These are phyloP conservation scores for Globisporangium polare DNA, from an alignment of 352 stramenopile species.

Conservation along the genomic window DNA sequence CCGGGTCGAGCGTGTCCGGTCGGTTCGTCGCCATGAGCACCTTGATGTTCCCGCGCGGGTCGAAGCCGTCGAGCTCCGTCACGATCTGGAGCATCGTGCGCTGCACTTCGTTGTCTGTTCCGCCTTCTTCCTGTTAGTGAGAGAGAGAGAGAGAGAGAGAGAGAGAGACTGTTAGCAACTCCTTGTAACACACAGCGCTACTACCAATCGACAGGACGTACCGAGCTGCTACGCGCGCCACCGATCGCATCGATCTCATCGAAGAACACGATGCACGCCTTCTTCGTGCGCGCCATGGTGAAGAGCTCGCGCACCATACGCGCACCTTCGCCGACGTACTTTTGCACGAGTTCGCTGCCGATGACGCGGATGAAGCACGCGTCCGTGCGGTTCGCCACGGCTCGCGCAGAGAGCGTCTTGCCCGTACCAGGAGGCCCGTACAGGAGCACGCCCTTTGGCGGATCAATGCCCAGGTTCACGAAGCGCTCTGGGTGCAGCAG, in stretches of 20 bases:
- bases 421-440: slow-evolving; percentile 97
- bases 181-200: no score
- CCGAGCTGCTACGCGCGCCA: slow-evolving; percentile 77
- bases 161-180: not conserved
- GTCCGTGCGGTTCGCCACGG: slow-evolving; percentile 98
- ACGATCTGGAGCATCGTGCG: slow-evolving; percentile 99
- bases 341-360: slow-evolving; percentile 98
- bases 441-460: slow-evolving; percentile 98
- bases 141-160: not conserved
- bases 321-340: slow-evolving; percentile 99
- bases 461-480: slow-evolving; percentile 98
- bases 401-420: slow-evolving; percentile 96
- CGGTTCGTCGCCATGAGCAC: slow-evolving; percentile 98
- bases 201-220: slow-evolving; percentile 17
- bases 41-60: slow-evolving; percentile 99
- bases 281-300: slow-evolving; percentile 98
- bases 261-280: slow-evolving; percentile 99
- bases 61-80: slow-evolving; percentile 98
- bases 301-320: slow-evolving; percentile 99
- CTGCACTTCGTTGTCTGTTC: slow-evolving; percentile 98
- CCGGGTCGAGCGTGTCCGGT: slow-evolving; percentile 96
- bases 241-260: slow-evolving; percentile 99
- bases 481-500: slow-evolving; percentile 98
- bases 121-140: slow-evolving; percentile 82
- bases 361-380: slow-evolving; percentile 99